Conservation (phyloP, 1,139 yeast genomes). For the Candida pseudocylindracea region DNA sequence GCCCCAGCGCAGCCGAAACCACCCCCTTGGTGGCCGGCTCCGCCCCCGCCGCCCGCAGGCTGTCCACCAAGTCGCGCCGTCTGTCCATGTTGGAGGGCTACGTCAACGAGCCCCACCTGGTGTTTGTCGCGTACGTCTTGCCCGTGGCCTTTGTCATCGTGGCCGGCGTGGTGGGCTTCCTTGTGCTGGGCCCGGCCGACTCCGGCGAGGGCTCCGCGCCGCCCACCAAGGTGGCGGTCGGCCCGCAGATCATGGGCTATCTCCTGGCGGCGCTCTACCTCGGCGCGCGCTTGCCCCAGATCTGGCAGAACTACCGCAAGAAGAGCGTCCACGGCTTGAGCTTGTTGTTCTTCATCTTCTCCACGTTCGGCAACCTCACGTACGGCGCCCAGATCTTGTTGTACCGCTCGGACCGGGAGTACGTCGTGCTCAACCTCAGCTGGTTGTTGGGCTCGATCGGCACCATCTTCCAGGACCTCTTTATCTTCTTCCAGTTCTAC, state of each 20-base stretch:
- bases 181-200: constrained; percentile 14
- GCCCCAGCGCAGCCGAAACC: not conserved
- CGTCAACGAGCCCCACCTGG: constrained; percentile 22
- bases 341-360: constrained; percentile 49
- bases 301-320: constrained; percentile 42
- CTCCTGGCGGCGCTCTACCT: constrained; percentile 45
- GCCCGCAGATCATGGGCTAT: constrained; percentile 57
- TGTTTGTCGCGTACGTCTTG: constrained; percentile 27
- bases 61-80: constrained; percentile 5
- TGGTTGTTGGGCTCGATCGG: constrained; percentile 65
- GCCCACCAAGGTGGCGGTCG: constrained; percentile 12
- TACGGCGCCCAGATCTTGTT: constrained; percentile 57
- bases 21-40: not conserved
- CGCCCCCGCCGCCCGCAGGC: too few relatives aligned
- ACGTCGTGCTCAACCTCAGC: constrained; percentile 38
- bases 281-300: constrained; percentile 67
- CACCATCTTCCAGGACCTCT: constrained; percentile 42
- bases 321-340: constrained; percentile 59
- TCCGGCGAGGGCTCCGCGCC: constrained; percentile 5
- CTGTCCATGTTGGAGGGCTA: constrained; percentile 21
- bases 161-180: constrained; percentile 45
- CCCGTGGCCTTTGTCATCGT: constrained; percentile 44
- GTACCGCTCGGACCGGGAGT: constrained; percentile 36
- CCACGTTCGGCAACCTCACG: constrained; percentile 55
- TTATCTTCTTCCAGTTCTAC: constrained; percentile 45